phyloP scores from a whole-genome alignment of 2,329 filamentous ascomycete genomes.

The Penicillium sp. region DNA sequence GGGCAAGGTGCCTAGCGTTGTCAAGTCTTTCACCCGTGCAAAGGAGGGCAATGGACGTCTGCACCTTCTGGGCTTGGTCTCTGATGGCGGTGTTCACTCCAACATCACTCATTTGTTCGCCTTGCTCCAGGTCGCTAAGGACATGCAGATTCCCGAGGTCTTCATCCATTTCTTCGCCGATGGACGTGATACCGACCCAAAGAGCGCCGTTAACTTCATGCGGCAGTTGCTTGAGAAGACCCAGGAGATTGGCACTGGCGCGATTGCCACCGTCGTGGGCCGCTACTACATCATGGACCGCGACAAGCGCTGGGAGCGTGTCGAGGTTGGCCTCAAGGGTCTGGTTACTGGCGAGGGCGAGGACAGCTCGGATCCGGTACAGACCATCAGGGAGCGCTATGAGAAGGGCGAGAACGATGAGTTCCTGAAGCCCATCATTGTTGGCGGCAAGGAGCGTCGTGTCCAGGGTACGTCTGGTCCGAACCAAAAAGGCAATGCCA shows the following conservation, averaged over 20 bases:
- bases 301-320: slow-evolving; percentile 97
- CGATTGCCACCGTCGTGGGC: slow-evolving; percentile 89
- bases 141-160: slow-evolving; percentile 80
- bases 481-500: neutral
- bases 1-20: slow-evolving; percentile 72
- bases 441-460: slow-evolving; percentile 79
- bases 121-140: slow-evolving; percentile 85
- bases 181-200: slow-evolving; percentile 95
- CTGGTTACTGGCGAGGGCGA: slow-evolving; percentile 84
- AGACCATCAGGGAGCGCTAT: slow-evolving; percentile 84
- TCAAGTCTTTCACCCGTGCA: slow-evolving; percentile 71
- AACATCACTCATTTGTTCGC: slow-evolving; percentile 92
- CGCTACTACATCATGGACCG: slow-evolving; percentile 99
- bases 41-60: slow-evolving; percentile 88
- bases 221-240: slow-evolving; percentile 75
- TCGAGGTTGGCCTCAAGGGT: slow-evolving; percentile 86
- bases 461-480: slow-evolving; percentile 65
- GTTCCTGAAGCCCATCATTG: slow-evolving; percentile 96
- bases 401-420: slow-evolving; percentile 87
- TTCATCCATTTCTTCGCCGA: slow-evolving; percentile 99
- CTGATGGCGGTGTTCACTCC: slow-evolving; percentile 92
- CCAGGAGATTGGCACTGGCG: slow-evolving; percentile 79
- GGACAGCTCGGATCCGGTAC: slow-evolving; percentile 76
- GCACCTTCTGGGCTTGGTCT: slow-evolving; percentile 87
- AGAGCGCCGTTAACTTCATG: slow-evolving; percentile 85